Evolutionary conservation across 768 basidiomycete genomes (phyloP).

Genomic region (Kondoa subrosea): DNA sequence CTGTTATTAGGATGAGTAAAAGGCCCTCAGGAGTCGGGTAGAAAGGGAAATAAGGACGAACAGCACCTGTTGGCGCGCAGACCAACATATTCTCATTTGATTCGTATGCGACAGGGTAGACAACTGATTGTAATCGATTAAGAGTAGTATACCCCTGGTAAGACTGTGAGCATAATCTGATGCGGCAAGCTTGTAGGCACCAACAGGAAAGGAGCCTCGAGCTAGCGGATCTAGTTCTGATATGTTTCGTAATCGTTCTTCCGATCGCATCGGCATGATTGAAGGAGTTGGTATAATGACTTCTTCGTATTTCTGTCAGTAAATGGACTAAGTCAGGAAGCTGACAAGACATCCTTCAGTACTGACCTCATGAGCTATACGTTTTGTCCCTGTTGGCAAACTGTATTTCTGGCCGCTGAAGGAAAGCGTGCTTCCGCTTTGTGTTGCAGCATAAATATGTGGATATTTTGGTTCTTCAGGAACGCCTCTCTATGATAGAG

Average conservation of each 20-base stretch:
- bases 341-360: not conserved
- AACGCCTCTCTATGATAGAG: slow-evolving; percentile 21
- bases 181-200: slow-evolving; percentile 21
- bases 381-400: slow-evolving; percentile 64
- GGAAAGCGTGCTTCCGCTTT: slow-evolving; percentile 52
- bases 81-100: slow-evolving; percentile 93
- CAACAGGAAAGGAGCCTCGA: slow-evolving; percentile 65
- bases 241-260: slow-evolving; percentile 56
- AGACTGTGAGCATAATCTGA: slow-evolving; percentile 4
- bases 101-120: slow-evolving; percentile 80
- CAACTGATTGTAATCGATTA: slow-evolving; percentile 88
- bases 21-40: too few species aligned
- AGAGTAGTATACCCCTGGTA: slow-evolving; percentile 62
- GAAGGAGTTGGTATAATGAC: slow-evolving; percentile 71
- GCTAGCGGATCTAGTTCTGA: slow-evolving; percentile 58
- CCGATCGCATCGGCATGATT: slow-evolving; percentile 51
- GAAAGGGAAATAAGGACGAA: not conserved
- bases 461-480: slow-evolving; percentile 43
- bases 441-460: slow-evolving; percentile 67
- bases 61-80: slow-evolving; percentile 89
- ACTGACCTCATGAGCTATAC: slow-evolving; percentile 50
- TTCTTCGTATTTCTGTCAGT: slow-evolving; percentile 61
- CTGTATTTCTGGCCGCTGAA: slow-evolving; percentile 57
- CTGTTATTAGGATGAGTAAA: slow-evolving; percentile 34
- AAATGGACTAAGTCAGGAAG: slow-evolving; percentile 10